Base-by-base conservation (phyloP, 495 filamentous ascomycete species). In the Symbiotaphrina buchneri region DNA sequence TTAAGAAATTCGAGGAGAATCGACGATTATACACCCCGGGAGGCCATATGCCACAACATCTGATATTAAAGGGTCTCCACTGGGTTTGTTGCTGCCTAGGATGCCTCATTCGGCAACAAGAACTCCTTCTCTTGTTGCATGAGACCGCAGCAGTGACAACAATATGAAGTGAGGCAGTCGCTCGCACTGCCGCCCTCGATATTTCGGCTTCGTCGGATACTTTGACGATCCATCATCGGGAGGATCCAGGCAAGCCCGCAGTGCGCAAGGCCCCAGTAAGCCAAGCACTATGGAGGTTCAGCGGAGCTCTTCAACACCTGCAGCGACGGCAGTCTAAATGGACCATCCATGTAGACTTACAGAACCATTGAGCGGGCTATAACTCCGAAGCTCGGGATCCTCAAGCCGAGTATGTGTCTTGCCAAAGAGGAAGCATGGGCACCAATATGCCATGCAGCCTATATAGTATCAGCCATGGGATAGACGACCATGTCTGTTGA, bases 51-150 rank as follows among this genome's bases (percentile, higher is more conserved):
- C 3, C n/a, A 26, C 14, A 13, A 13, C 24, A 26, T 2, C n/a
- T 10, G 14, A 10, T 13, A 3, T 26, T 3, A 2, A 26, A 13
- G 24, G n/a, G 24, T 26, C n/a, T 2, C n/a, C n/a, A 13, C 24
- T 13, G 24, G 4, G 18, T 13, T 34, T 24, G 24, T 34, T 34
- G 21, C 8, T 5, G 18, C 18, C 6, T 16, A 21, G 6, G 11
- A 7, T 2, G 19, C 5, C 1, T n/a, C 10, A 15, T 15, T 24
- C 1, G n/a, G 19, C 10, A 25, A 15, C 4, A 41, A 42, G 20
- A 59, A 40, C 37, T 71, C 65, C 46, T 67, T 65, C 32, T 68
- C 59, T 7, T 60, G 43, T 41, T 68, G 65, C 15, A 61, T 49
- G 22, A 66, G 37, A 7, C 50, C 51, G 51, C 68, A 74, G 36